Base-by-base conservation (phyloP, 306 rosid genomes). In the Quercus suber region DNA sequence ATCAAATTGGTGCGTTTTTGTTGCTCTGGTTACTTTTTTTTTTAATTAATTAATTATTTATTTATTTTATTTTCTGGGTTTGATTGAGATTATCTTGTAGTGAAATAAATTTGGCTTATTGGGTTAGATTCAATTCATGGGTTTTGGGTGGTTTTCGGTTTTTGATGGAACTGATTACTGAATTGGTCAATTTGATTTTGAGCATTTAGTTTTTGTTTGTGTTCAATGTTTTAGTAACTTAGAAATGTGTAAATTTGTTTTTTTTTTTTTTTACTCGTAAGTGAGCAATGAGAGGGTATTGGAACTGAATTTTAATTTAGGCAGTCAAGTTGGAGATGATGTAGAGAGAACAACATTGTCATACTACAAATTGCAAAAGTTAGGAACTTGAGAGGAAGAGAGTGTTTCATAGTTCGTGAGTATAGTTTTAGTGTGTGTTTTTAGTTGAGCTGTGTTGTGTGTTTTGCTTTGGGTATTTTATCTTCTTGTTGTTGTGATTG, bases 1-100 rank as follows among this genome's bases (percentile, higher is more conserved):
- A 81, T 89, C 81, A 94, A 94, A 91, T 86, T 91, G 99, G 99
- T 91, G 71, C 33, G 87, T 76, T 21, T 55, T 14, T 14, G 5
- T 59, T 73, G 45, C 56, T 1, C 21, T 43, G 73, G 41, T 27
- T 19, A n/a, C 1, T 4, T 4, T 4, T 4, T 30, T 74, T n/a
- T 37, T 21, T 21, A 21, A 21, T 21, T 21, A 21, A 21, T 21
- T 23, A 23, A 23, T 23, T 23, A 0, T 21, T 21, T 21, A 21
- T 82, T 76, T 10, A n/a, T 65, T 64, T 17, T 67, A 5, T 79
- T 75, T 77, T 20, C 20, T 37, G 43, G 43, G 55, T 17, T 65
- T 31, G 49, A 28, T 65, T 17, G 49, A 65, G 71, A 65, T 31
- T 37, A 12, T 31, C 19, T 30, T 64, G n/a, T 27, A 61, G 19